Conservation (phyloP, 2,329 filamentous ascomycete genomes). For the Colletotrichum cereale region DNA sequence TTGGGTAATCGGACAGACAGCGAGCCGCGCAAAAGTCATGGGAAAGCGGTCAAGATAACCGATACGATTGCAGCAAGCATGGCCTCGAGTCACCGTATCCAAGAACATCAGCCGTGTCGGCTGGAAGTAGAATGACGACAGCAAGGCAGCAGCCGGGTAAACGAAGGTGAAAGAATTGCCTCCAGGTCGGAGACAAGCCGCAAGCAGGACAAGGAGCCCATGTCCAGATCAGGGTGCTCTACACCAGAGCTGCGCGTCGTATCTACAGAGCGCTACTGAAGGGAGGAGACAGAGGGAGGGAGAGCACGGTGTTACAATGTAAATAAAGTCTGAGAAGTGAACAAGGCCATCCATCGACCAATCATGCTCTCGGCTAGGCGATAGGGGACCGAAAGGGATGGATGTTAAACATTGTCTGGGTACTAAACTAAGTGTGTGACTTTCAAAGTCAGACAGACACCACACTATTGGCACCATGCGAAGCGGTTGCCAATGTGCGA, state of each 20-base stretch:
- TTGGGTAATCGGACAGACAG: background rate
- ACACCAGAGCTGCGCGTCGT: constrained; percentile 17
- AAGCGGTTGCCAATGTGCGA: too few species aligned
- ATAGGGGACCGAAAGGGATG: background rate
- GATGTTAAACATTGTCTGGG: background rate
- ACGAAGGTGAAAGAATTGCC: background rate
- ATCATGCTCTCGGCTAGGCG: background rate
- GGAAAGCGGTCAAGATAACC: background rate
- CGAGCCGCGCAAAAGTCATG: background rate
- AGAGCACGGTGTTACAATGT: background rate
- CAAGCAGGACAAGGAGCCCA: constrained; percentile 24
- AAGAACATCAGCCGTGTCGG: background rate
- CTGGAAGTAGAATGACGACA: too few species aligned
- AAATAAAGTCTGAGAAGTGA: background rate
- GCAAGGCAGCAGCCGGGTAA: background rate
- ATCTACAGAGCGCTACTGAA: background rate
- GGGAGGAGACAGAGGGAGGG: background rate
- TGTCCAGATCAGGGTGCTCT: background rate
- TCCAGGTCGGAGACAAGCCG: constrained; percentile 11
- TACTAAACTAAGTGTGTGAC: too few species aligned
- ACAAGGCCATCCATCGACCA: background rate
- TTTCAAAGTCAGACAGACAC: too few species aligned
- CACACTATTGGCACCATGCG: too few species aligned
- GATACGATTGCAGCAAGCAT: background rate
- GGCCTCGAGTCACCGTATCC: background rate